Conservation (phyloP, 2,329 filamentous ascomycete genomes). For the Beauveria pseudobassiana region DNA sequence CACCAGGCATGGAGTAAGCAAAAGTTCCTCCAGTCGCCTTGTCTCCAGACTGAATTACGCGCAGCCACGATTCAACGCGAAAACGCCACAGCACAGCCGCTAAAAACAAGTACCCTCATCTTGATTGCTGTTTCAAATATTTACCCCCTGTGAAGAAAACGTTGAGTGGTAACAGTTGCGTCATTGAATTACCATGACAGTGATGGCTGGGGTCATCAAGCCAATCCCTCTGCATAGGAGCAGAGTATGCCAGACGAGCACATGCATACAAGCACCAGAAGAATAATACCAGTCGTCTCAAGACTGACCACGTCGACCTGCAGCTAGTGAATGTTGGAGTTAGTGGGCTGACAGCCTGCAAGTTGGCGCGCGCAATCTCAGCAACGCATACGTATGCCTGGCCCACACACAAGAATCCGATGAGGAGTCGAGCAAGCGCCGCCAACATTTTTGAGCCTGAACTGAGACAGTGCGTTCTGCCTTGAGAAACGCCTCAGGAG, state of each 20-base stretch:
- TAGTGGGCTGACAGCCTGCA: background rate
- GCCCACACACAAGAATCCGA: background rate
- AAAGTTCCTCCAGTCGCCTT: no score
- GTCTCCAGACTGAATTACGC: no score
- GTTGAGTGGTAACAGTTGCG: background rate
- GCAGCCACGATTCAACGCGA: no score
- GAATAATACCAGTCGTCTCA: background rate
- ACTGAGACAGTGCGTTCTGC: background rate
- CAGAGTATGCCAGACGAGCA: no score
- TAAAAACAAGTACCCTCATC: no score
- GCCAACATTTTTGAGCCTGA: background rate
- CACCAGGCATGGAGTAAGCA: no score
- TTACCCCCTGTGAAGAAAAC: no score
- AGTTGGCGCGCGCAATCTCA: constrained; percentile 1
- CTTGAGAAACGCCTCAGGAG: background rate
- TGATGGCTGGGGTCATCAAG: background rate
- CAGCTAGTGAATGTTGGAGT: background rate
- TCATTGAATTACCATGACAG: background rate
- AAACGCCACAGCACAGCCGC: no score
- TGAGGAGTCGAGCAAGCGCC: background rate
- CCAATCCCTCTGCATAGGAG: no score
- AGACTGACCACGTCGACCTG: background rate
- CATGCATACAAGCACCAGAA: background rate
- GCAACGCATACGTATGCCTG: constrained; percentile 3
- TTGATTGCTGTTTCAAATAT: no score